phyloP scores from a whole-genome alignment of 176 grass and related monocot genomes.

The Rhipidocladum racemiflorum region DNA sequence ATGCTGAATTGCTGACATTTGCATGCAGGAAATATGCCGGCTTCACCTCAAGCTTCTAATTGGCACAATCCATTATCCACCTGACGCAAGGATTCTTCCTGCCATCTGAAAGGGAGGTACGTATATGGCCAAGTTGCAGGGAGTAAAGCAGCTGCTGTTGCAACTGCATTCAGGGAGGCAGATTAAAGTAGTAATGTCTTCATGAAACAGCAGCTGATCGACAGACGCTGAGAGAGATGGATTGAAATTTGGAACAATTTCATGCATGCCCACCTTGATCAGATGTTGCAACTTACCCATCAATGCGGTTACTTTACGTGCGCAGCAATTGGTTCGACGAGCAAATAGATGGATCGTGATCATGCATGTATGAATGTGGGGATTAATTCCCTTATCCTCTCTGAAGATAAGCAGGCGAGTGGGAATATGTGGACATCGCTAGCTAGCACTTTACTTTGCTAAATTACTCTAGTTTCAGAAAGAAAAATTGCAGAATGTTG shows the following conservation, averaged over 20 bases:
- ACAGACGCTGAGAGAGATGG: neutral
- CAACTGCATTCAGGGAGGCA: conserved; percentile 2
- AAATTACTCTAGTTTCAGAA: neutral
- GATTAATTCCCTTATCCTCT: conserved; percentile 39
- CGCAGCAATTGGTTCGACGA: conserved; percentile 26
- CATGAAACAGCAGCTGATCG: conserved; percentile 4
- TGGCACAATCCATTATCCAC: neutral
- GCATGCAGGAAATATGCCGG: neutral
- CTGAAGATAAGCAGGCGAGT: conserved; percentile 15
- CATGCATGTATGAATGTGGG: conserved; percentile 12
- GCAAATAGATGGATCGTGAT: conserved; percentile 14
- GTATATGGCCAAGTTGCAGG: conserved; percentile 12
- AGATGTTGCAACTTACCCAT: conserved; percentile 27
- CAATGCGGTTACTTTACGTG: neutral
- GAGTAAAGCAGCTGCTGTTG: conserved; percentile 1
- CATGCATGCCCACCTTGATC: neutral
- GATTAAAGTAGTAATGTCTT: neutral
- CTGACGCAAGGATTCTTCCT: conserved; percentile 11
- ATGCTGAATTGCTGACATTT: conserved; percentile 21
- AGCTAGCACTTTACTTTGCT: neutral
- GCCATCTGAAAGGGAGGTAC: conserved; percentile 29
- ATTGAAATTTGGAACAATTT: conserved; percentile 3
- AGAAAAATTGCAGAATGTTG: neutral
- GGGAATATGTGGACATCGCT: conserved; percentile 26
- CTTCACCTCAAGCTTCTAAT: neutral